Conservation (phyloP, 2,329 filamentous ascomycete genomes). For the Diaporthe nobilis region DNA sequence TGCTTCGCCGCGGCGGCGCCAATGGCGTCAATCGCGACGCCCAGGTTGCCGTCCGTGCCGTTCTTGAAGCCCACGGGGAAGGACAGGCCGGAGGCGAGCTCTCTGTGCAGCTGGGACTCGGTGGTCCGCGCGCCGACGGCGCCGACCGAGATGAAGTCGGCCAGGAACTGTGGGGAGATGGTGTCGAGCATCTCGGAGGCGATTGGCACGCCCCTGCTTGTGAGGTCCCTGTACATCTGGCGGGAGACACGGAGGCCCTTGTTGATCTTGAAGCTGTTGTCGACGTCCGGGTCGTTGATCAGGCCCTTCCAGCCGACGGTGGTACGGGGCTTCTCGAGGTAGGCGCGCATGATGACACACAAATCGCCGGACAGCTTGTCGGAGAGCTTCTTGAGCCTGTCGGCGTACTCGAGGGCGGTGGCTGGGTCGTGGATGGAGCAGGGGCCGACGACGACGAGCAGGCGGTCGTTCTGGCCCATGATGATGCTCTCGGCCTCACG, state of each 20-base stretch:
- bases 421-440: constrained; percentile 97
- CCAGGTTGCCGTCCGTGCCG: constrained; percentile 92
- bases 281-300: constrained; percentile 99
- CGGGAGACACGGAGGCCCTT: constrained; percentile 95
- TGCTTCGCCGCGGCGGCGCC: constrained; percentile 88
- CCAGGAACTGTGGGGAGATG: constrained; percentile 97
- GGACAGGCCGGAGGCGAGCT: constrained; percentile 93
- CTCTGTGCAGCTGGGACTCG: constrained; percentile 95
- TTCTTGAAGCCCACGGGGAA: constrained; percentile 99
- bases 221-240: constrained; percentile 94
- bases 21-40: constrained; percentile 95
- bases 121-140: constrained; percentile 97
- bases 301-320: constrained; percentile 99
- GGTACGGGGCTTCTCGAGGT: constrained; percentile 98
- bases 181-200: constrained; percentile 99
- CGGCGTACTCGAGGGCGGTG: constrained; percentile 89
- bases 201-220: constrained; percentile 89
- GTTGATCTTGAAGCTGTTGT: constrained; percentile 98
- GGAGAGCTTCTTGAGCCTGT: constrained; percentile 81
- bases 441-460: constrained; percentile 94
- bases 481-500: constrained; percentile 80
- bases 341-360: constrained; percentile 96
- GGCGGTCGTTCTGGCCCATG: constrained; percentile 84
- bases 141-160: constrained; percentile 94
- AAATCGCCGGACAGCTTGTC: constrained; percentile 87